Evolutionary conservation across 164 flowering plant species (phyloP), one percentile per base, ranked within the genome.

Genomic region (Stephania cephalantha): DNA sequence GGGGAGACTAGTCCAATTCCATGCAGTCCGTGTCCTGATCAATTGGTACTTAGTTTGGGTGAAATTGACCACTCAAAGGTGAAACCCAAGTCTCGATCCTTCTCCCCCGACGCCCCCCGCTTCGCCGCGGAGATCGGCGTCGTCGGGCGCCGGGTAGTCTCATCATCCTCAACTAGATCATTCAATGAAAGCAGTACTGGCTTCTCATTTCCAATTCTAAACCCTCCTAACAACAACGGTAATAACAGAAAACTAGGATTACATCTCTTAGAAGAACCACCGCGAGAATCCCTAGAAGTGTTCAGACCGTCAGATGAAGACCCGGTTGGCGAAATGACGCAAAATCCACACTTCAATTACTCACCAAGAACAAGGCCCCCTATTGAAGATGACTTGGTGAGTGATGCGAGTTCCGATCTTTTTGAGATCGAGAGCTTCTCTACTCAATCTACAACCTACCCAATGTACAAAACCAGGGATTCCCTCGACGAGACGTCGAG

Each of bases 351-450:
- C 46, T 82, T 83, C 75, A 79, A 75, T 4, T 79, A 78, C 12
- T 82, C 85, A 13, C 70, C 81, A 0, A 85, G 87, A 58, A 86
- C 87, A 0, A 85, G 85, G n/a, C 48, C 68, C 58, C 68, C 48
- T 3, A 55, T 29, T 2, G 91, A 87, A 11, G 96, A 90, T 42
- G 97, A 92, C 35, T 80, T 73, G 12, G 89, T 83, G 1, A 91
- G 96, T 75, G 97, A 94, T 63, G 91, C 96, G 0, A 94, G 98
- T 81, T 94, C 98, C 1, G 98, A 94, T 78, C 74, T 92, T 48
- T 94, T 94, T 83, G 98, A 94, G 81, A 89, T 94, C 44, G 98
- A 94, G 78, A 92, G 98, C 85, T 89, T 94, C 83, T 87, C 98
- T 0, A 88, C 95, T 5, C 86, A 84, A 25, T 75, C 86, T 1